These are phyloP conservation scores for Pleurotus sapidus DNA, from an alignment of 768 basidiomycete genomes.

Conservation along the genomic window DNA sequence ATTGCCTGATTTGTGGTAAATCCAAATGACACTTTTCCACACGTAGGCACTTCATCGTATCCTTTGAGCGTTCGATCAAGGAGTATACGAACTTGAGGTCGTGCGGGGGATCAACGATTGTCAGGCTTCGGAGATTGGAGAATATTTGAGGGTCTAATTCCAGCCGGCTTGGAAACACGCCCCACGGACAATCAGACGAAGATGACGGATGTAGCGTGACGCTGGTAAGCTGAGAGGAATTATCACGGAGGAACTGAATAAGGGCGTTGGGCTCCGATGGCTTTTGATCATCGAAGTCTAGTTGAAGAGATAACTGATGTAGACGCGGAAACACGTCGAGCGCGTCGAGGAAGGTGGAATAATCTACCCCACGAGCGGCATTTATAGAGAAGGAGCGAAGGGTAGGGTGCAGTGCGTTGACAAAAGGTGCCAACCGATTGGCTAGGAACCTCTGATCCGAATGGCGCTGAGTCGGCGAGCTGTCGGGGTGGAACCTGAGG, in stretches of 20 bases:
- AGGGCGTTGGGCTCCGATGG: background rate
- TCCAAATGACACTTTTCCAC: background rate
- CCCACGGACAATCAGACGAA: background rate
- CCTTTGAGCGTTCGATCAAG: background rate
- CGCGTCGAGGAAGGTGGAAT: background rate
- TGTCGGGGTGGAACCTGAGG: background rate
- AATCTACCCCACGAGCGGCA: background rate
- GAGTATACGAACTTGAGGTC: background rate
- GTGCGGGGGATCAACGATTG: background rate
- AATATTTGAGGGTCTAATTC: background rate
- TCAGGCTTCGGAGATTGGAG: background rate
- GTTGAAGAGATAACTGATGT: background rate
- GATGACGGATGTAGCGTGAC: background rate
- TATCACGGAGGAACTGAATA: background rate
- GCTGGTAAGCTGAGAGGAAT: background rate
- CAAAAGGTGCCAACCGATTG: background rate
- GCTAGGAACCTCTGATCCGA: background rate
- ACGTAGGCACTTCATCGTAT: background rate
- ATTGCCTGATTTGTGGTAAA: background rate
- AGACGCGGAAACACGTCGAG: background rate
- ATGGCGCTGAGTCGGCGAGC: background rate
- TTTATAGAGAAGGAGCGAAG: background rate
- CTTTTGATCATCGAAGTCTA: background rate
- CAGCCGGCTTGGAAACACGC: background rate
- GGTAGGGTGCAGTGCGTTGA: background rate